Evolutionary conservation across 2,329 filamentous ascomycete species (phyloP).

Genomic region (Fusarium mundagurra): DNA sequence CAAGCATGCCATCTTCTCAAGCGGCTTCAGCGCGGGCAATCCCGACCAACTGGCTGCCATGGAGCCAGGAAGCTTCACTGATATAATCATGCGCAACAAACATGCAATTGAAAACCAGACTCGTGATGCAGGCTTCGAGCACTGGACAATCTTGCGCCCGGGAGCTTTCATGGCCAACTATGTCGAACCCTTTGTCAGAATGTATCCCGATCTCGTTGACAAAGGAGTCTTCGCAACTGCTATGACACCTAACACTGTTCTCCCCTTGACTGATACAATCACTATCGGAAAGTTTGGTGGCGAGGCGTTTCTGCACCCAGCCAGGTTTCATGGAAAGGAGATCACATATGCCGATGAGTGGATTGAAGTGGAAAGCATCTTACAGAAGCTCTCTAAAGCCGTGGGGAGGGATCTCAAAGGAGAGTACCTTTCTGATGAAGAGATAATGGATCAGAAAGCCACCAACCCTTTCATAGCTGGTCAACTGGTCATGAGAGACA

Average conservation of each 20-base stretch:
- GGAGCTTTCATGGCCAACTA: slow-evolving; percentile 64
- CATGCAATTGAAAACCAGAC: slow-evolving; percentile 53
- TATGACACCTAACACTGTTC: slow-evolving; percentile 44
- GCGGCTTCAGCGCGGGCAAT: slow-evolving; percentile 44
- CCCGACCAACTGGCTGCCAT: slow-evolving; percentile 43
- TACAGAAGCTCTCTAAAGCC: slow-evolving; percentile 49
- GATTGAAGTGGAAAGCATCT: slow-evolving; percentile 48
- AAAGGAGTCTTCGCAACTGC: slow-evolving; percentile 52
- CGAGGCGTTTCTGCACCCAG: slow-evolving; percentile 54
- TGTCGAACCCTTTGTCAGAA: slow-evolving; percentile 51
- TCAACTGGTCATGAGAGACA: slow-evolving; percentile 50
- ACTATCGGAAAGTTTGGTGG: slow-evolving; percentile 59
- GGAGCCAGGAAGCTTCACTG: slow-evolving; percentile 43
- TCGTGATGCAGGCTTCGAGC: slow-evolving; percentile 48
- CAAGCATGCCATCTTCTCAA: slow-evolving; percentile 51
- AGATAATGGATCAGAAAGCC: slow-evolving; percentile 48
- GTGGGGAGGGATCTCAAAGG: slow-evolving; percentile 50
- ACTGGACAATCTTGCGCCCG: slow-evolving; percentile 61
- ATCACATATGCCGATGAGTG: slow-evolving; percentile 55
- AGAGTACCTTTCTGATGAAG: slow-evolving; percentile 53
- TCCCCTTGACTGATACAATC: slow-evolving; percentile 57
- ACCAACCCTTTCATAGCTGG: slow-evolving; percentile 51
- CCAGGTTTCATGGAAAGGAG: slow-evolving; percentile 51
- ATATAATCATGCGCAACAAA: slow-evolving; percentile 51
- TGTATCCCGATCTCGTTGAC: slow-evolving; percentile 53